Conservation (phyloP, 345 rosid genomes). For the Acer negundo region DNA sequence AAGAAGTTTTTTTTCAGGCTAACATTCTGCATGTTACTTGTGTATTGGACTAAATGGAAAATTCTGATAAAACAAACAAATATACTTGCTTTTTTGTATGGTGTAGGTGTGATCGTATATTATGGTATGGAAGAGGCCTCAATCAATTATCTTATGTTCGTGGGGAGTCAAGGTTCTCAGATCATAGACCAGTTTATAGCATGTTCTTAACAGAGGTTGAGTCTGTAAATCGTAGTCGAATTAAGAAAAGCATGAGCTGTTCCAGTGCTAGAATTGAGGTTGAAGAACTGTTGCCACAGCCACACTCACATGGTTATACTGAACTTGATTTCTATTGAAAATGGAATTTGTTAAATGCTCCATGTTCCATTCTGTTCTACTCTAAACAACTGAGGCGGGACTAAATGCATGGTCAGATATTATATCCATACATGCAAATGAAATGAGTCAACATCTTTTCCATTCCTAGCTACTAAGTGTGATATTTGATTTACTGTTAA, state of each 20-base stretch:
- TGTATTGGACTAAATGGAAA: neutral
- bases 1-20: neutral
- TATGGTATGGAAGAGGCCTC: constrained; percentile 95
- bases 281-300: constrained; percentile 82
- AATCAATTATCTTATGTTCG: constrained; percentile 83
- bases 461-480: constrained; percentile 1
- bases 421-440: neutral
- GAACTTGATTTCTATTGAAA: constrained; percentile 52
- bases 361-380: constrained; percentile 5
- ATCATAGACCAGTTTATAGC: constrained; percentile 94
- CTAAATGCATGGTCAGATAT: constrained; percentile 1
- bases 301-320: constrained; percentile 53
- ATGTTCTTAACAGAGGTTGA: constrained; percentile 85
- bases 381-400: constrained; percentile 4
- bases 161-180: constrained; percentile 99
- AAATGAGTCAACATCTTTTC: constrained; percentile 9
- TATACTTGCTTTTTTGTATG: neutral
- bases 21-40: neutral
- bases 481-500: constrained; percentile 10
- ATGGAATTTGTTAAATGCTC: constrained; percentile 8
- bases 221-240: constrained; percentile 51
- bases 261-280: constrained; percentile 80
- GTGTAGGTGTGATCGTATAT: constrained; percentile 94
- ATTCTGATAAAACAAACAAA: neutral
- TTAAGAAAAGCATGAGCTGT: constrained; percentile 72